Evolutionary conservation across 1,284 basidiomycete species (phyloP).

Genomic region (Marasmius fiardii): DNA sequence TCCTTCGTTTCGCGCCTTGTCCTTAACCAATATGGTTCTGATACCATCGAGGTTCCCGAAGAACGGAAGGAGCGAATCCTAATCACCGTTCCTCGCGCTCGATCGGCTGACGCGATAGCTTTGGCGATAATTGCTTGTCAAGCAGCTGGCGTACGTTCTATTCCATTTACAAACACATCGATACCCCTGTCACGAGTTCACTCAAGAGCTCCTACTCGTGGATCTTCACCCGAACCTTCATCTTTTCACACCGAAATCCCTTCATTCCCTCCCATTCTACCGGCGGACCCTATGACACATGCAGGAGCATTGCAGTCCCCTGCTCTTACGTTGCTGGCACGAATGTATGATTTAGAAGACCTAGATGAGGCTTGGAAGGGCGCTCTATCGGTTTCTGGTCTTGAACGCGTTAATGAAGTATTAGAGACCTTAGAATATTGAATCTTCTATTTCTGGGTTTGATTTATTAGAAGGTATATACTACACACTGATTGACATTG

Average conservation of each 20-base stretch:
- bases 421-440: too few relatives aligned
- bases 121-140: not conserved
- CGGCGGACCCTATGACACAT: not conserved
- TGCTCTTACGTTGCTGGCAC: too few relatives aligned
- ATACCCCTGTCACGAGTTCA: not conserved
- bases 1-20: not conserved
- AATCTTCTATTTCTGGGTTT: too few relatives aligned
- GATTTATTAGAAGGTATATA: too few relatives aligned
- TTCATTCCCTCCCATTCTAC: not conserved
- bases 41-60: not conserved
- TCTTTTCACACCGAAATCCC: not conserved
- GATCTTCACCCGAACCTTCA: not conserved
- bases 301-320: not conserved
- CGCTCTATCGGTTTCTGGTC: too few relatives aligned
- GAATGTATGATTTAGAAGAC: too few relatives aligned
- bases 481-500: too few relatives aligned
- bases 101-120: not conserved
- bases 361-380: too few relatives aligned
- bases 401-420: too few relatives aligned
- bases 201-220: not conserved
- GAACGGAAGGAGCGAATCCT: not conserved
- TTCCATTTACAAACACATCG: not conserved
- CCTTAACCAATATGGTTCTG: not conserved
- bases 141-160: not conserved
- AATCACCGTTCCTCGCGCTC: not conserved